These are phyloP conservation scores for Exophiala oligosperma DNA, from an alignment of 2,329 filamentous ascomycete species.

Conservation along the genomic window DNA sequence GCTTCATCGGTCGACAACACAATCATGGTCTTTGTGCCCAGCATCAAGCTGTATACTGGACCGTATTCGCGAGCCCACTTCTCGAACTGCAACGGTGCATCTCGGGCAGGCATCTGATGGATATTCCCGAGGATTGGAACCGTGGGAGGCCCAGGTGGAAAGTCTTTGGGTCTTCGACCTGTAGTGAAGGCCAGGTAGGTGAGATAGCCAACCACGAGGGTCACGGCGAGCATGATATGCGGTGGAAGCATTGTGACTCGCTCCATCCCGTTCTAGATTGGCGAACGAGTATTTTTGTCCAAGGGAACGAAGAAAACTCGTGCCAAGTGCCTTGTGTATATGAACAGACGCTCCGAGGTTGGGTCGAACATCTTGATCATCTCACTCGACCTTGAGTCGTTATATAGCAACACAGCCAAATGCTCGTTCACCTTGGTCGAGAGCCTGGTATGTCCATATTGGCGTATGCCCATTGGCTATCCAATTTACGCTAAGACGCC, in stretches of 20 bases:
- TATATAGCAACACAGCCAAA: no score
- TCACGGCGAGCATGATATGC: neutral
- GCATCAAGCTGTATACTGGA: constrained; percentile 52
- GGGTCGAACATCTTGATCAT: no score
- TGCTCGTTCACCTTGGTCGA: no score
- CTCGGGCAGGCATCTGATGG: constrained; percentile 47
- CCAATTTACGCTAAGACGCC: no score
- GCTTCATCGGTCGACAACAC: constrained; percentile 48
- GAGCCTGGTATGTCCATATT: no score
- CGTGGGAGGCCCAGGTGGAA: constrained; percentile 53
- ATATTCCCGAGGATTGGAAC: constrained; percentile 55
- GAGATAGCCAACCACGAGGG: neutral
- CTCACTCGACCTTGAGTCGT: no score
- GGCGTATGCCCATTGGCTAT: no score
- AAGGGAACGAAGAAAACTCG: no score
- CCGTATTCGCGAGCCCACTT: constrained; percentile 57
- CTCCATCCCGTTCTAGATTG: neutral
- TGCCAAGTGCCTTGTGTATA: no score
- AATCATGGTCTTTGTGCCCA: constrained; percentile 51
- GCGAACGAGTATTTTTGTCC: neutral
- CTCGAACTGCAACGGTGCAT: constrained; percentile 49
- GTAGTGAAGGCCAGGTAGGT: neutral
- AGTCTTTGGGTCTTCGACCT: constrained; percentile 23
- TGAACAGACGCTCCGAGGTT: no score
- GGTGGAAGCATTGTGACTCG: neutral